These are phyloP conservation scores for Cylindrodendrum hubeiense DNA, from an alignment of 2,329 filamentous ascomycete species.

Conservation along the genomic window DNA sequence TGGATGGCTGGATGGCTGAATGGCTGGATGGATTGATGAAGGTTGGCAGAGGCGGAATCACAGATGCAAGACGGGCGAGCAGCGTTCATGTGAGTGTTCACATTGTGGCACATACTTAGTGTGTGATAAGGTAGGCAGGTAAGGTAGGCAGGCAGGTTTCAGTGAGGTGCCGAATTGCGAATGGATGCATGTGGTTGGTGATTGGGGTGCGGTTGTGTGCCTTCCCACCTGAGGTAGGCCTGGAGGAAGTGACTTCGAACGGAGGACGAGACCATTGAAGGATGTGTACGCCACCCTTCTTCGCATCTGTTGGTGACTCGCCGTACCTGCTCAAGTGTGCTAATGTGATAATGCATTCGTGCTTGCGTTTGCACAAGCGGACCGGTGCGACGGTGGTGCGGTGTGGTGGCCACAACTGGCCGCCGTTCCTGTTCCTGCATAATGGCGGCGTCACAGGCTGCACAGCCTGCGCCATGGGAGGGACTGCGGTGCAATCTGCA, in stretches of 20 bases:
- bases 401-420: conserved; percentile 36
- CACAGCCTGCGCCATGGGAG: conserved; percentile 23
- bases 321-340: neutral
- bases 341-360: conserved; percentile 24
- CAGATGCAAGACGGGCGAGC: neutral
- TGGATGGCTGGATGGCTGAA: conserved; percentile 4
- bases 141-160: neutral
- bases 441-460: conserved; percentile 33
- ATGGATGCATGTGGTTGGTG: neutral
- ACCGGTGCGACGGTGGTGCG: conserved; percentile 30
- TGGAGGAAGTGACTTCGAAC: neutral
- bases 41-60: conserved; percentile 15
- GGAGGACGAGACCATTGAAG: neutral
- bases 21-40: neutral
- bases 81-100: conserved; percentile 4
- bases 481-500: conserved; percentile 33
- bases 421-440: conserved; percentile 47
- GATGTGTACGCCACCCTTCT: neutral
- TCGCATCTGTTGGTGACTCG: conserved; percentile 3
- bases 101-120: neutral
- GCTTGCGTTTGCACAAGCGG: conserved; percentile 16
- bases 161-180: neutral
- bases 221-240: neutral
- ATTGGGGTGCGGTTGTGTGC: neutral
- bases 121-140: neutral